Base-by-base conservation (phyloP, 2,329 filamentous ascomycete species). In the Penicillium occitanis region DNA sequence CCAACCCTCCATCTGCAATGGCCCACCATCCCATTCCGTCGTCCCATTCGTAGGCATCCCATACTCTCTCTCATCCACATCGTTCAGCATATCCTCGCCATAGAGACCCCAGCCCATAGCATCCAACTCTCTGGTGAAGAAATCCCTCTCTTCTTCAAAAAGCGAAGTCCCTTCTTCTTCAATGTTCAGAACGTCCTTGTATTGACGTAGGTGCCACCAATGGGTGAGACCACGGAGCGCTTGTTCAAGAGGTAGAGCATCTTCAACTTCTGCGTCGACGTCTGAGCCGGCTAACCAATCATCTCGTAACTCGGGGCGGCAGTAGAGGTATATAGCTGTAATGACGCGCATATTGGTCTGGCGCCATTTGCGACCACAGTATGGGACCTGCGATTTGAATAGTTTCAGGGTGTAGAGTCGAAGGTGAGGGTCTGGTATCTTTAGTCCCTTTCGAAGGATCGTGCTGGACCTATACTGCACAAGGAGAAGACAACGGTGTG, bases 341-440 rank as follows among this genome's bases (percentile, higher is more conserved):
- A 99, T 99, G 74, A 98, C 93, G 64, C 94, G 91, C 95, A 99
- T 99, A 78, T 99, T 98, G 71, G 89, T 89, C 81, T 98, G 95
- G 14, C 95, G 89, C 95, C 95, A 99, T 81, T 99, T 99, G 51
- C 95, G 90, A 25, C 95, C 94, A 78, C 94, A 98, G 82, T 97
- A 99, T 0, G 95, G 95, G 4, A 99, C 95, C 78, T 99, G 95
- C 68, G 93, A 95, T 79, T 99, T 99, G 88, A 98, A 98, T 0
- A 99, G 86, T 80, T 99, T 99, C 71, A 99, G 87, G 0, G 95
- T 97, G 81, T 98, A 98, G 51, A 97, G 88, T 5, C 95, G 89
- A 48, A 99, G 84, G 73, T 92, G 87, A 1, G 89, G 90, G 73
- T 99, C 92, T 0, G 94, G 94, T 25, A 97, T 90, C 71, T 95